A percentile compares a stretch with the other conserved stretches of the same genome.
These are phyloP conservation scores for Actinomortierella ambigua DNA, from an alignment of 371 early-diverging fungal species.

Conservation along the genomic window DNA sequence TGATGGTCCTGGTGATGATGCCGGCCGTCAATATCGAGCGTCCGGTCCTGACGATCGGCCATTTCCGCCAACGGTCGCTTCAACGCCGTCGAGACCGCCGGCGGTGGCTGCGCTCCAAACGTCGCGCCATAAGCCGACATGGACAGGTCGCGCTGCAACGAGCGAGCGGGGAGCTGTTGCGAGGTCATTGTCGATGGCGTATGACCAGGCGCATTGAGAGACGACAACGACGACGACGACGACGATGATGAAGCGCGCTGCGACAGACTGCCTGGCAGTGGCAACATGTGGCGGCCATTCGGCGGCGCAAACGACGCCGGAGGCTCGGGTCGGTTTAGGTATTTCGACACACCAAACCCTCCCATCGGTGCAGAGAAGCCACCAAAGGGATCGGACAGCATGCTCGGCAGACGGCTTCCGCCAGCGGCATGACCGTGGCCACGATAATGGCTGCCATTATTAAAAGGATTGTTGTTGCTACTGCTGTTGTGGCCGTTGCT, in stretches of 20 bases:
- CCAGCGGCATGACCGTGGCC: too few species aligned
- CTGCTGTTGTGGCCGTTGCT: too few species aligned
- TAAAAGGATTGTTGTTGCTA: too few species aligned
- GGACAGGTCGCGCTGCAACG: conserved; percentile 33
- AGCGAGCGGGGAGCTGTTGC: conserved; percentile 5
- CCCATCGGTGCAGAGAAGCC: conserved; percentile 41
- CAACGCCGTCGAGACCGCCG: conserved; percentile 16
- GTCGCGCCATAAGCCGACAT: conserved; percentile 37
- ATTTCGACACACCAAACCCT: conserved; percentile 44
- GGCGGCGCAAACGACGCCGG: conserved; percentile 14
- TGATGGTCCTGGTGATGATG: conserved; percentile 39
- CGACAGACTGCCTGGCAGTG: conserved; percentile 12
- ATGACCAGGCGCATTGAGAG: too few species aligned
- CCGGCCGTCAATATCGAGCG: conserved; percentile 39
- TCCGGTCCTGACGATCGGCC: conserved; percentile 42
- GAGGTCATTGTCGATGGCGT: too few species aligned
- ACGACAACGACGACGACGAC: too few species aligned
- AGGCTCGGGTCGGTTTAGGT: conserved; percentile 32
- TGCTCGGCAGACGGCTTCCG: conserved; percentile 16
- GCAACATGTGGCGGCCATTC: conserved; percentile 32
- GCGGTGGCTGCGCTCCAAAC: conserved; percentile 31
- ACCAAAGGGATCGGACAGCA: conserved; percentile 37
- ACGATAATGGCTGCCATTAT: too few species aligned
- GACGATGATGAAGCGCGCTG: conserved; percentile 10
- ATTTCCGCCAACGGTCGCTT: conserved; percentile 42